Percentiles rank a stretch among this genome's conserved stretches.
These are phyloP conservation scores for Monilinia laxa DNA, from an alignment of 2,329 filamentous ascomycete species.

Conservation along the genomic window DNA sequence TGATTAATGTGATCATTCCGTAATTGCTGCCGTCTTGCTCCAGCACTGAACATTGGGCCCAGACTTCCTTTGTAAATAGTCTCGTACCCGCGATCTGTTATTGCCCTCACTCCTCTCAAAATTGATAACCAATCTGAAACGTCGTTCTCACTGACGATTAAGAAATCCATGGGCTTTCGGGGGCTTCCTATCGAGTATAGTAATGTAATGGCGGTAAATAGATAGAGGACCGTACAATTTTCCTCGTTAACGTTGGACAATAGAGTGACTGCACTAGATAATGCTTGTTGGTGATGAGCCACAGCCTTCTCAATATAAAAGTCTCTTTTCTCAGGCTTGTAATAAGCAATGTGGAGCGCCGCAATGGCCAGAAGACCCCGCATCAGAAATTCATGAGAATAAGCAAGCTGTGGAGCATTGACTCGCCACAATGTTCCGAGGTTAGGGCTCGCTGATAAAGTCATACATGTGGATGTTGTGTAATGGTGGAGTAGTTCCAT, in stretches of 20 bases:
- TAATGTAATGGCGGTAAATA: constrained; percentile 44
- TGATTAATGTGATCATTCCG: constrained; percentile 28
- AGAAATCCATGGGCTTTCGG: constrained; percentile 41
- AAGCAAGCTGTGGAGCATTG: constrained; percentile 48
- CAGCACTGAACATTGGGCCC: constrained; percentile 28
- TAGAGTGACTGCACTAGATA: constrained; percentile 39
- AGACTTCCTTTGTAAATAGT: constrained; percentile 29
- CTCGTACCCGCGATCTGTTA: constrained; percentile 38
- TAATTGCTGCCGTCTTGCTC: constrained; percentile 25
- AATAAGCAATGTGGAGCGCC: constrained; percentile 50
- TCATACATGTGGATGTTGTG: constrained; percentile 50
- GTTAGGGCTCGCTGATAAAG: constrained; percentile 45
- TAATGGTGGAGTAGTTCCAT: constrained; percentile 56
- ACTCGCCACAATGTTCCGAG: constrained; percentile 50
- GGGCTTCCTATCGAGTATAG: constrained; percentile 43
- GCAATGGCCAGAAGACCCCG: constrained; percentile 50
- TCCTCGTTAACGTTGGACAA: constrained; percentile 41
- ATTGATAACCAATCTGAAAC: constrained; percentile 44
- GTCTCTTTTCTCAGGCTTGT: constrained; percentile 42
- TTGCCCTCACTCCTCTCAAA: constrained; percentile 42
- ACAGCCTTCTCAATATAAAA: constrained; percentile 44
- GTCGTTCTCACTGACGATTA: constrained; percentile 41
- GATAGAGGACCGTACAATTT: constrained; percentile 42
- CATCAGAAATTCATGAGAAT: constrained; percentile 50
- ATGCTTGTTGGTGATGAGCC: constrained; percentile 41